These are phyloP conservation scores for Haplosporangium sp. DNA, from an alignment of 371 early-diverging fungal genomes.

Conservation along the genomic window DNA sequence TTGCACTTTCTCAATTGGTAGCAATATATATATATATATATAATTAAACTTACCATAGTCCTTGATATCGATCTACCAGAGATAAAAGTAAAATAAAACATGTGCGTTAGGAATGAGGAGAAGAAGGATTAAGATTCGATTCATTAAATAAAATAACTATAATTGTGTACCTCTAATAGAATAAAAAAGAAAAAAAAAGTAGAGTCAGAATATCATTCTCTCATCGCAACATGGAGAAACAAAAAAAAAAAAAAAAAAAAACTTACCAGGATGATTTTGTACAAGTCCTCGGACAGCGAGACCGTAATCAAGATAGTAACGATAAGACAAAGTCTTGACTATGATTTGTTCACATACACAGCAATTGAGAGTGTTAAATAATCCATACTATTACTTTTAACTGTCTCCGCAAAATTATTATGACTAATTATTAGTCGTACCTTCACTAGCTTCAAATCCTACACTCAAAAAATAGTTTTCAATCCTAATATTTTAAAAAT, in stretches of 20 bases:
- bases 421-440: too few relatives aligned
- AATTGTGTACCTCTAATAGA: background rate
- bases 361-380: too few relatives aligned
- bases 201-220: too few relatives aligned
- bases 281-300: constrained; percentile 83
- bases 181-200: background rate
- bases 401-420: too few relatives aligned
- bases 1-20: too few relatives aligned
- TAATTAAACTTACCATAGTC: constrained; percentile 40
- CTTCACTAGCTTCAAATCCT: constrained; percentile 22
- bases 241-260: too few relatives aligned
- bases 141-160: background rate
- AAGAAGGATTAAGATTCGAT: background rate
- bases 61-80: constrained; percentile 34
- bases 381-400: too few relatives aligned
- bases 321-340: constrained; percentile 58
- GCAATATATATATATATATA: background rate
- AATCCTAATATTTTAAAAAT: constrained; percentile 13
- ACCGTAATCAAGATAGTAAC: constrained; percentile 80
- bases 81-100: background rate
- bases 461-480: constrained; percentile 35
- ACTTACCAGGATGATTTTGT: constrained; percentile 68
- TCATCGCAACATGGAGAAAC: background rate
- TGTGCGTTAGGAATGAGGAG: background rate
- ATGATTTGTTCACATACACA: background rate